Evolutionary conservation across 2,329 filamentous ascomycete genomes (phyloP), one percentile per base, ranked within the genome.

Genomic region (Blastomyces percursus): DNA sequence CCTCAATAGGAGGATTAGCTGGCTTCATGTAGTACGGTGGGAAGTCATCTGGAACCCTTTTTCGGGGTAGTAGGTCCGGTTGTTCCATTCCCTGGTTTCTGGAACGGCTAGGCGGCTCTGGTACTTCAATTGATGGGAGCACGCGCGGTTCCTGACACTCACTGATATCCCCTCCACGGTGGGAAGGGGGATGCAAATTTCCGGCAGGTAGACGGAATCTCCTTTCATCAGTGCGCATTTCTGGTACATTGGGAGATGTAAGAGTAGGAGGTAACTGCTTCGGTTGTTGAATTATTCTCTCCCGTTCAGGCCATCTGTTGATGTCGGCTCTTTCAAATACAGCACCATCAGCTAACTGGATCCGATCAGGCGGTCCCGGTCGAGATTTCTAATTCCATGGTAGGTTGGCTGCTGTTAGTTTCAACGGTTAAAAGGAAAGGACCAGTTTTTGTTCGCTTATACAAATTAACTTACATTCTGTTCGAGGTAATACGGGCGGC

Each of bases 41-140:
- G 35, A 67, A 65, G n/a, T 60, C 65, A 62, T 66, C 64, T 16
- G 71, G 69, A 67, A 72, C 71, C 59, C 67, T 69, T 64, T 69
- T 69, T 24, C 54, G 52, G 38, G 71, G 61, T 65, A 73, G 62
- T n/a, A 67, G 63, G 30, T 71, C 70, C 61, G 73, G 65, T 40
- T 68, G 65, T 55, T 65, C 65, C 64, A 61, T 63, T 52, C 69
- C 69, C 60, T 66, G 63, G 16, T 64, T 66, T 63, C 69, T 70
- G 62, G 61, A 67, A 50, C 71, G 68, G 59, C 60, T 32, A 46
- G 69, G 61, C 59, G 67, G 62, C 48, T 69, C 67, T 11, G 59
- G 57, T 48, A 40, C 60, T 63, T 77, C 75, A 66, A 77, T 75
- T 42, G 74, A 76, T 19, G 73, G 74, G 16, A 76, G 64, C 56